Evolutionary conservation across 208 protist genomes (phyloP).

Genomic region (Blastocrithidia nonstop): DNA sequence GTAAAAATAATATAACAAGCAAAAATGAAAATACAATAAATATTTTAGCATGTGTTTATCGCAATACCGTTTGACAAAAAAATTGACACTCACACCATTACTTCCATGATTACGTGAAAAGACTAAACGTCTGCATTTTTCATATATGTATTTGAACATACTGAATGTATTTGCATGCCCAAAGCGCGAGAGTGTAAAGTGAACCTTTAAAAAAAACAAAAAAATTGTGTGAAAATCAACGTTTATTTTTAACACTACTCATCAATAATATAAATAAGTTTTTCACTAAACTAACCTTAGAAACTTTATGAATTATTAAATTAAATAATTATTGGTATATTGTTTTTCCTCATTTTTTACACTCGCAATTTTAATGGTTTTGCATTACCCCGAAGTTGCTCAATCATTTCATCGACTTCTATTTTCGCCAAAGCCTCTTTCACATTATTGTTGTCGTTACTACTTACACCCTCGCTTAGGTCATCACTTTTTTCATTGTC

Average conservation of each 20-base stretch:
- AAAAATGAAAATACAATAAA: too few relatives aligned
- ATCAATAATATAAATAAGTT: too few relatives aligned
- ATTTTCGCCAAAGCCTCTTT: slow-evolving; percentile 14
- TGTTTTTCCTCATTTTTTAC: not conserved
- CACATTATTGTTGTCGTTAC: slow-evolving; percentile 3
- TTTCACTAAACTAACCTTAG: too few relatives aligned
- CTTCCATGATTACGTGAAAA: too few relatives aligned
- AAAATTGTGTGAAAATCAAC: not conserved
- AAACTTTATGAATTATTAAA: not conserved
- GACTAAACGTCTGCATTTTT: too few relatives aligned
- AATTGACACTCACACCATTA: too few relatives aligned
- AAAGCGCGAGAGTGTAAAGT: not conserved
- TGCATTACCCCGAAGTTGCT: slow-evolving; percentile 51
- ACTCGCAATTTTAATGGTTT: slow-evolving; percentile 9
- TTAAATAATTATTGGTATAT: not conserved
- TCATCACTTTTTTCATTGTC: not conserved
- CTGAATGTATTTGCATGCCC: not conserved
- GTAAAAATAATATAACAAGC: too few relatives aligned
- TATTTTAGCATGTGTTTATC: too few relatives aligned
- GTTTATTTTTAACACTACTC: too few relatives aligned
- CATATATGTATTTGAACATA: not conserved
- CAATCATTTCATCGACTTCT: slow-evolving; percentile 21
- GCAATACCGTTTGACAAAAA: too few relatives aligned
- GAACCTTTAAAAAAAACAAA: not conserved
- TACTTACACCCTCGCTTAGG: not conserved